phyloP scores from a whole-genome alignment of 345 rosid species.

The Camelina neglecta region DNA sequence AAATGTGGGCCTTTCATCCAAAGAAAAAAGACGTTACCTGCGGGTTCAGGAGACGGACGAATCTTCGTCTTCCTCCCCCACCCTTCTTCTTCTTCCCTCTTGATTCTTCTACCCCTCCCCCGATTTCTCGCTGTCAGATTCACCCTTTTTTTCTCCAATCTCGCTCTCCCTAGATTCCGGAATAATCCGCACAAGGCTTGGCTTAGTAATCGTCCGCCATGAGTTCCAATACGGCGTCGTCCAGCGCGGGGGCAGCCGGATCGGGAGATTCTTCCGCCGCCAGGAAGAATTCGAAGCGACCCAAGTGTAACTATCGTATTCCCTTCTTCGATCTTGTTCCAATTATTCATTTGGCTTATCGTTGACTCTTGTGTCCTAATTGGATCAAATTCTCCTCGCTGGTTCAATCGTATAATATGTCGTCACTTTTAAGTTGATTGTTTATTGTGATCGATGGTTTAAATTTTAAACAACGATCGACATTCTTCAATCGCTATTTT shows the following conservation, averaged over 20 bases:
- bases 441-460: neutral
- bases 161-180: conserved; percentile 20
- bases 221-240: conserved; percentile 67
- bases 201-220: conserved; percentile 31
- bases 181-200: too few relatives aligned
- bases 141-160: conserved; percentile 4
- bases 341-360: neutral
- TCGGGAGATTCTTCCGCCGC: conserved; percentile 79
- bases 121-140: conserved; percentile 24
- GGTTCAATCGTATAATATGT: neutral
- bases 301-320: conserved; percentile 68
- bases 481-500: neutral
- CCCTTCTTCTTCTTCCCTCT: neutral
- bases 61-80: neutral
- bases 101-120: conserved; percentile 3
- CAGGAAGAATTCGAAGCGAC: conserved; percentile 84
- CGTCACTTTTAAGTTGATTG: neutral
- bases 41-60: conserved; percentile 16
- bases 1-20: neutral
- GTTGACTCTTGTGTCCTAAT: conserved; percentile 34
- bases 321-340: neutral
- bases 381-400: conserved; percentile 1
- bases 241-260: conserved; percentile 70
- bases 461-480: neutral
- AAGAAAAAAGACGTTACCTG: too few relatives aligned